phyloP scores from a whole-genome alignment of 2,329 filamentous ascomycete species.

The Myriangium duriaei region DNA sequence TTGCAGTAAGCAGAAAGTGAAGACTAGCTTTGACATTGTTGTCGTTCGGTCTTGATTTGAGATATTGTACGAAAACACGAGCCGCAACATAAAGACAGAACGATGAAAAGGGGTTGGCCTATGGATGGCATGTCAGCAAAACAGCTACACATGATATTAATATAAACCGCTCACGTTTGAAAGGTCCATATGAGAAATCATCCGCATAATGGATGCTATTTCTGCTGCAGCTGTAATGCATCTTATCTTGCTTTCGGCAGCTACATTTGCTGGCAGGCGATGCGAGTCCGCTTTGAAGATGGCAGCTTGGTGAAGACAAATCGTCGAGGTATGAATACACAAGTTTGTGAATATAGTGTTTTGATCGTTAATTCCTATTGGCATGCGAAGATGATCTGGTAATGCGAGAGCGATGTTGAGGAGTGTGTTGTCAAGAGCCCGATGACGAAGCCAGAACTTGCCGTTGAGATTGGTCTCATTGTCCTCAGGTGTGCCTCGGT shows the following conservation, averaged over 20 bases:
- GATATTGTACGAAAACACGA: conserved; percentile 86
- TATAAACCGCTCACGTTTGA: conserved; percentile 49
- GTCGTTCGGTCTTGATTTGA: conserved; percentile 88
- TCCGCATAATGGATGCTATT: conserved; percentile 88
- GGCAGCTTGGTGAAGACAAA: conserved; percentile 94
- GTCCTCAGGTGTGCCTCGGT: conserved; percentile 71
- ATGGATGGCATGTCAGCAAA: conserved; percentile 10
- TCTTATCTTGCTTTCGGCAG: conserved; percentile 79
- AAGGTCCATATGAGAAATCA: conserved; percentile 82
- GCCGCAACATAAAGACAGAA: conserved; percentile 96
- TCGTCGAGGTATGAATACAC: conserved; percentile 91
- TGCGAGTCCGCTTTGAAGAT: conserved; percentile 96
- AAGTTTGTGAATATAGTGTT: conserved; percentile 93
- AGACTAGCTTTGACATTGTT: conserved; percentile 64
- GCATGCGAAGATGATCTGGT: conserved; percentile 69
- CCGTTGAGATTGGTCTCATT: conserved; percentile 80
- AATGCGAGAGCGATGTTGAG: conserved; percentile 75
- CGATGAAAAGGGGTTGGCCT: conserved; percentile 93
- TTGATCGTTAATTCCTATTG: conserved; percentile 59
- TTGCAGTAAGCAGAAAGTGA: conserved; percentile 80
- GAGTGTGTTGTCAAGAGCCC: conserved; percentile 77
- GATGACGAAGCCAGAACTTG: conserved; percentile 90
- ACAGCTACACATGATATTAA: background rate
- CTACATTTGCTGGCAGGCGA: conserved; percentile 60
- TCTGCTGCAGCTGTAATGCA: conserved; percentile 90